Evolutionary conservation across 2,329 filamentous ascomycete species (phyloP).

Genomic region (Fusarium staphyleae): DNA sequence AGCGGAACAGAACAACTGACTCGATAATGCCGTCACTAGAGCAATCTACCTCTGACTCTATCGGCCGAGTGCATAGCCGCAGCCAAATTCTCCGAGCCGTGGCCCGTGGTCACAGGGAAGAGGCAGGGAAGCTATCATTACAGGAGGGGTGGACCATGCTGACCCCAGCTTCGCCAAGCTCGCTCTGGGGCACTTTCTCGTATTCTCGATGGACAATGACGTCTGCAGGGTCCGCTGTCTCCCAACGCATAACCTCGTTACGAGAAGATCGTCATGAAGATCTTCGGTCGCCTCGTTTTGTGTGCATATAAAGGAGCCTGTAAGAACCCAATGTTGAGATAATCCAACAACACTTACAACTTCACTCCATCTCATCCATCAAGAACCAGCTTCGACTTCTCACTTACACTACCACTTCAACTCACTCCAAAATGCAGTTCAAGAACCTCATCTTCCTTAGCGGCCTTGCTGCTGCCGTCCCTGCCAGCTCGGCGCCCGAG

Average conservation of each 20-base stretch:
- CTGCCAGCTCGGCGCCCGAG: constrained; percentile 6
- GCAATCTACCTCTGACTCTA: not conserved
- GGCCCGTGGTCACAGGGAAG: no score
- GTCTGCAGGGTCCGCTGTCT: constrained; percentile 24
- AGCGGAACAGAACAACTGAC: not conserved
- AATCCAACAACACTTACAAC: not conserved
- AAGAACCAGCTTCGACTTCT: not conserved
- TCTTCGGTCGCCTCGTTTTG: constrained; percentile 20
- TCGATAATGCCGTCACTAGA: not conserved
- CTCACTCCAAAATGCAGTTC: constrained; percentile 34
- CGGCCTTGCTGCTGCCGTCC: constrained; percentile 24
- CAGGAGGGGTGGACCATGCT: constrained; percentile 3
- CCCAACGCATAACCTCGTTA: constrained; percentile 14
- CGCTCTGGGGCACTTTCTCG: not conserved
- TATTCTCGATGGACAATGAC: constrained; percentile 21
- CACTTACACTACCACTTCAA: not conserved
- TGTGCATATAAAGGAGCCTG: not conserved
- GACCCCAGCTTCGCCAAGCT: not conserved
- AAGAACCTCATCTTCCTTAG: constrained; percentile 33
- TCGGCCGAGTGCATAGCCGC: not conserved
- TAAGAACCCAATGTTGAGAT: not conserved
- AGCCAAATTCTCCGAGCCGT: not conserved
- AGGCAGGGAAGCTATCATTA: not conserved
- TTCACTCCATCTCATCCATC: not conserved
- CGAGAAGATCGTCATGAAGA: constrained; percentile 23